Conservation (phyloP, 2,329 filamentous ascomycete species). For the Thyridium curvatum region DNA sequence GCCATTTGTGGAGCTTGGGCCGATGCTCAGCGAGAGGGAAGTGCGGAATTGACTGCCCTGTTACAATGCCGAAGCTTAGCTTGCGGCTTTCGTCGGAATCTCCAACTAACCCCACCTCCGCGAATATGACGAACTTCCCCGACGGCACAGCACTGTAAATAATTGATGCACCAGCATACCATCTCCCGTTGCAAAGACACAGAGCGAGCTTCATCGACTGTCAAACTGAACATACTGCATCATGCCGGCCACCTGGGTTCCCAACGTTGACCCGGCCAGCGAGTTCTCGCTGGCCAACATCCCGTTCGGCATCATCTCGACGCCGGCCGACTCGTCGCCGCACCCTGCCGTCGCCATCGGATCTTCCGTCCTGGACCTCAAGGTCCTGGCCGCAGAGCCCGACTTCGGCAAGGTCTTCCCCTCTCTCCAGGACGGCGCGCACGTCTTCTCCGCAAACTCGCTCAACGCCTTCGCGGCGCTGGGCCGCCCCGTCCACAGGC, state of each 20-base stretch:
- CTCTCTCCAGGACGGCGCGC: slow-evolving; percentile 5
- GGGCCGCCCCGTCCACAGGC: slow-evolving; percentile 59
- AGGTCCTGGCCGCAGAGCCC: slow-evolving; percentile 49
- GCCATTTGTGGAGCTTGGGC: too few species aligned
- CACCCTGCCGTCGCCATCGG: slow-evolving; percentile 63
- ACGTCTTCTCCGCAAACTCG: slow-evolving; percentile 21
- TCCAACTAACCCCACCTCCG: too few species aligned
- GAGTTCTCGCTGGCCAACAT: slow-evolving; percentile 72
- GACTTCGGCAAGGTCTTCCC: slow-evolving; percentile 42
- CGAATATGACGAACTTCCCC: too few species aligned
- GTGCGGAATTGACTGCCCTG: too few species aligned
- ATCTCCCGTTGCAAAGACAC: too few species aligned
- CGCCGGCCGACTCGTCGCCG: slow-evolving; percentile 29
- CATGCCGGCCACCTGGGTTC: slow-evolving; percentile 17
- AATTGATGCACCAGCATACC: too few species aligned
- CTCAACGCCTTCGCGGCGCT: slow-evolving; percentile 61
- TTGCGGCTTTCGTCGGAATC: too few species aligned
- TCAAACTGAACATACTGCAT: too few species aligned
- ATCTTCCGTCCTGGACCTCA: slow-evolving; percentile 59
- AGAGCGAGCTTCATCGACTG: too few species aligned
- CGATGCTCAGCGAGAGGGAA: too few species aligned
- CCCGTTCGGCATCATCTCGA: slow-evolving; percentile 70
- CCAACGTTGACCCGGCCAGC: slow-evolving; percentile 33
- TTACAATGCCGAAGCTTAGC: too few species aligned
- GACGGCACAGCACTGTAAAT: too few species aligned